Conservation (phyloP, 2,329 filamentous ascomycete genomes). For the Fusarium musae region DNA sequence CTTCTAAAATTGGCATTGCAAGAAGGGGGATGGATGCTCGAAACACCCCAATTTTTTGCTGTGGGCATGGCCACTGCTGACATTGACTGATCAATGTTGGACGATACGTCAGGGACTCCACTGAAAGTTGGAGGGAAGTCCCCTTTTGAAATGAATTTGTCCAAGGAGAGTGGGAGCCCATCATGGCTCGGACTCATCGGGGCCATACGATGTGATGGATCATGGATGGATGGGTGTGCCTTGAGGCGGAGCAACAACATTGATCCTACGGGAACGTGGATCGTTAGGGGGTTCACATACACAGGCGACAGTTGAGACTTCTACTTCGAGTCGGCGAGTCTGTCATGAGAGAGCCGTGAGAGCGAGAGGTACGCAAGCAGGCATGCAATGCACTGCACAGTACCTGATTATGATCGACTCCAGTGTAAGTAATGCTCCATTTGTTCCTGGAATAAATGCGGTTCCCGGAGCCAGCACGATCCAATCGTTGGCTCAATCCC, state of each 20-base stretch:
- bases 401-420: slow-evolving; percentile 29
- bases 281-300: slow-evolving; percentile 1
- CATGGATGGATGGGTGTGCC: not conserved
- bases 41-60: slow-evolving; percentile 16
- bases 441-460: slow-evolving; percentile 14
- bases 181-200: slow-evolving; percentile 1
- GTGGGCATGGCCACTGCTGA: slow-evolving; percentile 15
- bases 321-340: not conserved
- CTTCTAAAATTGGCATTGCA: slow-evolving; percentile 14
- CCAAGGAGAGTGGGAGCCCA: slow-evolving; percentile 9
- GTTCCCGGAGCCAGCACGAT: slow-evolving; percentile 6
- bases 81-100: not conserved
- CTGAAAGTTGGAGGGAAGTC: slow-evolving; percentile 5
- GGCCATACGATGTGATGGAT: not conserved
- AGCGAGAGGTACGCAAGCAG: not conserved
- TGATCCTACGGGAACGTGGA: slow-evolving; percentile 4
- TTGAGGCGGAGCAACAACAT: slow-evolving; percentile 12
- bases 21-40: slow-evolving; percentile 9
- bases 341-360: not conserved
- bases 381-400: slow-evolving; percentile 6
- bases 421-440: not conserved
- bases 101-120: slow-evolving; percentile 34
- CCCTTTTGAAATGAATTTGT: slow-evolving; percentile 30
- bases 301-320: not conserved
- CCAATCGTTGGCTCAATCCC: slow-evolving; percentile 28